Evolutionary conservation across 371 early-diverging fungal genomes (phyloP), one percentile per base, ranked within the genome.

Genomic region (Rhizomucor pusillus): DNA sequence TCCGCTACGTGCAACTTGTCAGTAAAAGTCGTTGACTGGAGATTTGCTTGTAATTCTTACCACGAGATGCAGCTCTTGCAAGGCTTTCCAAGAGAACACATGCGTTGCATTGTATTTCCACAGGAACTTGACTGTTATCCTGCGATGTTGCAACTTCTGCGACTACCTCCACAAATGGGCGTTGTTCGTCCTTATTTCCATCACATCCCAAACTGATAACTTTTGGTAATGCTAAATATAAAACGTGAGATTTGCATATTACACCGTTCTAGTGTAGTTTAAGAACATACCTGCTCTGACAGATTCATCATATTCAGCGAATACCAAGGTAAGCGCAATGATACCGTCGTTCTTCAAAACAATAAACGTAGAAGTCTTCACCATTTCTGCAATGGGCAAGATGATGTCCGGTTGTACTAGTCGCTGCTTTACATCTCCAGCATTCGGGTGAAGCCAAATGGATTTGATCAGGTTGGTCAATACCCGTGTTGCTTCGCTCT

Each of bases 331-430:
- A 22, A 85, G 56, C 7, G 81, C 82, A 52, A 85, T 73, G 45
- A 83, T 60, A 19, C 84, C 84, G 50, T 85, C 86, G 50, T 82
- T 85, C 49, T 84, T 82, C 4, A 85, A 66, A n/a, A 85, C 62
- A 25, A 72, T 57, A 52, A 76, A 83, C 45, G 73, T 79, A 10
- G 84, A 77, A 33, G 78, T 75, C 9, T 78, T 60, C 18, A 78
- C 62, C 67, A 85, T 61, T 22, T 80, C 79, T 6, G 62, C 59
- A 49, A 85, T 77, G 14, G 77, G 68, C 9, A 67, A 67, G 6
- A 80, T 56, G 22, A 80, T 66, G 16, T 68, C 54, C 1, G 53
- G 12, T 35, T 62, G 65, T 33, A 73, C 61, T 33, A 85, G 54
- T 34, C 65, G 62, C 40, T 60, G 65, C 22, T 79, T 70, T 25